phyloP scores from a whole-genome alignment of 2,329 filamentous ascomycete genomes.

The Aspergillus amoenus region DNA sequence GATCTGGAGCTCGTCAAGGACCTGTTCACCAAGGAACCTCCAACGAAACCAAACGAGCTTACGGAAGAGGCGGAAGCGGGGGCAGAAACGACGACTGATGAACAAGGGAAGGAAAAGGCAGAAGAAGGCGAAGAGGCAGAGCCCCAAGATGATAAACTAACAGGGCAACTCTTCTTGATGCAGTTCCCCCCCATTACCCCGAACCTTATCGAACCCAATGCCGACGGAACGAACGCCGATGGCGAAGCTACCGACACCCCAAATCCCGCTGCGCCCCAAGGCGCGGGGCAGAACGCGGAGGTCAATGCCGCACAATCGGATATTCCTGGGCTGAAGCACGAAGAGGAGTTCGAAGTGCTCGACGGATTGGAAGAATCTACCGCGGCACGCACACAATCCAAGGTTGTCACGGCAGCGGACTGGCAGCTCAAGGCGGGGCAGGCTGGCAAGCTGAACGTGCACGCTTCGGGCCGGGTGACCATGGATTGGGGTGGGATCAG shows the following conservation, averaged over 20 bases:
- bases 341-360: constrained; percentile 32
- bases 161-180: constrained; percentile 61
- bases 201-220: constrained; percentile 47
- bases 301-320: constrained; percentile 10
- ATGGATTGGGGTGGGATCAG: constrained; percentile 63
- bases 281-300: background rate
- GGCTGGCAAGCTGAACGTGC: constrained; percentile 62
- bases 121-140: constrained; percentile 25
- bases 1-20: constrained; percentile 43
- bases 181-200: constrained; percentile 65
- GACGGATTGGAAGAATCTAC: constrained; percentile 19
- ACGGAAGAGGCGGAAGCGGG: constrained; percentile 14
- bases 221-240: constrained; percentile 12
- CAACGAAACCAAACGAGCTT: constrained; percentile 14
- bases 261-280: constrained; percentile 1
- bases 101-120: constrained; percentile 12
- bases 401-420: constrained; percentile 41
- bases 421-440: constrained; percentile 51
- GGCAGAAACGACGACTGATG: constrained; percentile 11
- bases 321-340: constrained; percentile 27
- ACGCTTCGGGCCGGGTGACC: constrained; percentile 61
- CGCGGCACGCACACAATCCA: constrained; percentile 19
- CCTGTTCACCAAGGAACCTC: constrained; percentile 30
- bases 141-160: constrained; percentile 39
- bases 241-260: constrained; percentile 5